These are phyloP conservation scores for Penicillium roqueforti DNA, from an alignment of 495 filamentous ascomycete species.

Conservation along the genomic window DNA sequence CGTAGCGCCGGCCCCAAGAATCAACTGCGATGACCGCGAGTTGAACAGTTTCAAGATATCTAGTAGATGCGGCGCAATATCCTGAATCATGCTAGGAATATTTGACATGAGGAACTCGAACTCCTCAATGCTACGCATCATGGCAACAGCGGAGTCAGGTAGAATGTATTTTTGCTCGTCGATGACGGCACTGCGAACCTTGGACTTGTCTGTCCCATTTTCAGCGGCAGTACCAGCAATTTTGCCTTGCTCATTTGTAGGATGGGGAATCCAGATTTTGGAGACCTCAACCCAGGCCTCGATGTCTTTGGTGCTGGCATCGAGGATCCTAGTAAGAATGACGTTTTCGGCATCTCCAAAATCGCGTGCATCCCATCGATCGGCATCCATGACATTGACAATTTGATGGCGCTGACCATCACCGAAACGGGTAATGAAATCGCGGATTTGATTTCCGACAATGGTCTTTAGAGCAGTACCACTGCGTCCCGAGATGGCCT, in stretches of 20 bases:
- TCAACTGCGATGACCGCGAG: constrained; percentile 86
- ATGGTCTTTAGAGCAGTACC: constrained; percentile 80
- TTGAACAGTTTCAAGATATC: constrained; percentile 88
- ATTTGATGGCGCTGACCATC: constrained; percentile 74
- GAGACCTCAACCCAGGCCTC: constrained; percentile 65
- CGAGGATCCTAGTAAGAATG: constrained; percentile 63
- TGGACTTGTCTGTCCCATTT: constrained; percentile 64
- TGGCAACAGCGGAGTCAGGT: constrained; percentile 72
- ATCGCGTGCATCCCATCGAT: constrained; percentile 86
- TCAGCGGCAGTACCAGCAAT: constrained; percentile 29
- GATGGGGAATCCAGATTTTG: constrained; percentile 64
- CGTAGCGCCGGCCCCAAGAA: constrained; percentile 91
- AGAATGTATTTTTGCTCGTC: constrained; percentile 85
- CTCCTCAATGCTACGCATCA: constrained; percentile 72
- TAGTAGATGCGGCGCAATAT: constrained; percentile 68
- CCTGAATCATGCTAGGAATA: constrained; percentile 82
- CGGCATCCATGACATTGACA: constrained; percentile 79
- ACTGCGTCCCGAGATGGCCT: constrained; percentile 86
- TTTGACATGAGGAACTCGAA: constrained; percentile 78
- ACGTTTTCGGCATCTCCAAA: constrained; percentile 65
- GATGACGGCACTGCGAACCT: constrained; percentile 66
- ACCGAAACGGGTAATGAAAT: constrained; percentile 74
- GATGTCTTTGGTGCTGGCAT: constrained; percentile 76
- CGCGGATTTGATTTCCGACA: constrained; percentile 86
- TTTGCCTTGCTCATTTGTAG: constrained; percentile 21